Conservation (phyloP, 192 early-diverging fungal genomes). For the Mortierella alpina region DNA sequence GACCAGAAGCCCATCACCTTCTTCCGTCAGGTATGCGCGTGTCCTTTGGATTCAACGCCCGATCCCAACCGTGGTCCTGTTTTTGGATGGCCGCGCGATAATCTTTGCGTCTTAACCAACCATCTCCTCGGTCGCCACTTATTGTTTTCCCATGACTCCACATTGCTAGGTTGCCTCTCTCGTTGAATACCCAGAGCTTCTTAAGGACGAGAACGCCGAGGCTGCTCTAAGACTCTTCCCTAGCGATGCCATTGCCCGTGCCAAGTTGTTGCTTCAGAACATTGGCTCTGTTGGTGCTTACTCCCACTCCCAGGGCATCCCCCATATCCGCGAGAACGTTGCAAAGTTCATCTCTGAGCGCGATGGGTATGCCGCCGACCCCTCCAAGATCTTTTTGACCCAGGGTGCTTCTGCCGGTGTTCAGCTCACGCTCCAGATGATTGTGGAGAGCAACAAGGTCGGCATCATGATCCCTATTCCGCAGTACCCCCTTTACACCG, state of each 20-base stretch:
- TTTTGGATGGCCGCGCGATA: neutral
- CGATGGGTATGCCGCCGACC: conserved; percentile 90
- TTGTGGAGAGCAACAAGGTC: conserved; percentile 80
- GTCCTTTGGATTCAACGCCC: neutral
- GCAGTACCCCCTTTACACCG: conserved; percentile 98
- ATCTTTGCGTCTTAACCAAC: conserved; percentile 3
- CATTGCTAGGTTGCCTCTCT: conserved; percentile 81
- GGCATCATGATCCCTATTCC: conserved; percentile 99
- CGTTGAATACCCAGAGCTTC: conserved; percentile 88
- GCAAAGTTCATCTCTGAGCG: conserved; percentile 90
- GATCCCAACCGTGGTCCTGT: neutral
- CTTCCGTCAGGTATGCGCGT: conserved; percentile 82
- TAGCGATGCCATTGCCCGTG: conserved; percentile 86
- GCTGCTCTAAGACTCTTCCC: conserved; percentile 75
- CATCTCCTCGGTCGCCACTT: neutral
- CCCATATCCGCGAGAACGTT: conserved; percentile 82
- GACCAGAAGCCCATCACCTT: conserved; percentile 90
- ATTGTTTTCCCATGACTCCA: neutral
- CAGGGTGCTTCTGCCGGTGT: conserved; percentile 94
- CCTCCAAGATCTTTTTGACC: conserved; percentile 92
- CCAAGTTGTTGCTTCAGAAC: conserved; percentile 76
- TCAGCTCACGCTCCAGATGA: conserved; percentile 88
- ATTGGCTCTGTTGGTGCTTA: conserved; percentile 89
- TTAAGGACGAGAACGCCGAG: conserved; percentile 70
- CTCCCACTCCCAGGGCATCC: conserved; percentile 94